Evolutionary conservation across 202 grass and related monocot genomes (phyloP), one percentile per base, ranked within the genome.

Genomic region (Carex arenaria): DNA sequence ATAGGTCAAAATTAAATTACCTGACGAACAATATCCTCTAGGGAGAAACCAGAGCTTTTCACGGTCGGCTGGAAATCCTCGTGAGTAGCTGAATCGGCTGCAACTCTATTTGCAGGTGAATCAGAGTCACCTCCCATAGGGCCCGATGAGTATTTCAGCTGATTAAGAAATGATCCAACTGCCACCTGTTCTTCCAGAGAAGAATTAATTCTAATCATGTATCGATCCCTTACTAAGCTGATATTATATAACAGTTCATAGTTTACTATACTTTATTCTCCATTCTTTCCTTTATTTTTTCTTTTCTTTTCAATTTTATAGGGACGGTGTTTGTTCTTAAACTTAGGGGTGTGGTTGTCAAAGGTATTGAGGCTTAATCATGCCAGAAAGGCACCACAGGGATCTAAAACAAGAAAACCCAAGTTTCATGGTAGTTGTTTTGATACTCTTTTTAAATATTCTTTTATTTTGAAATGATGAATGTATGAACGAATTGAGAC

Each of bases 21-120:
- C 88, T 86, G 84, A 80, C 80, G 75, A 32, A 94, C 86, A 8
- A 90, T 86, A 84, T 95, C 89, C 55, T 84, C 65, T 31, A 92
- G 84, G 54, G 91, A 87, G 78, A 94, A 63, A 45, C 81, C 85
- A 52, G 81, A 85, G 73, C 67, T 87, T 92, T 99, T 99, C 80
- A 86, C 89, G 67, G 89, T 89, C 59, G 89, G 96, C 81, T 92
- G 91, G 77, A 99, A 99, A 82, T 99, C 96, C 85, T 94, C 88
- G 73, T 99, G 96, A 2, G 96, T 95, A 88, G 93, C 89, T 43
- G 87, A 64, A 85, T 99, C 96, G 64, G 85, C 90, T 64, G 87
- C 72, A 68, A 98, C 84, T 56, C 85, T 85, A 60, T 85, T 86
- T 72, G 89, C 40, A 51, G 28, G 68, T 53, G 85, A 47, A 40